A percentile compares a stretch with the other conserved stretches of the same genome.
These are phyloP conservation scores for Debaryomyces castellii DNA, from an alignment of 805 yeast species.

Conservation along the genomic window DNA sequence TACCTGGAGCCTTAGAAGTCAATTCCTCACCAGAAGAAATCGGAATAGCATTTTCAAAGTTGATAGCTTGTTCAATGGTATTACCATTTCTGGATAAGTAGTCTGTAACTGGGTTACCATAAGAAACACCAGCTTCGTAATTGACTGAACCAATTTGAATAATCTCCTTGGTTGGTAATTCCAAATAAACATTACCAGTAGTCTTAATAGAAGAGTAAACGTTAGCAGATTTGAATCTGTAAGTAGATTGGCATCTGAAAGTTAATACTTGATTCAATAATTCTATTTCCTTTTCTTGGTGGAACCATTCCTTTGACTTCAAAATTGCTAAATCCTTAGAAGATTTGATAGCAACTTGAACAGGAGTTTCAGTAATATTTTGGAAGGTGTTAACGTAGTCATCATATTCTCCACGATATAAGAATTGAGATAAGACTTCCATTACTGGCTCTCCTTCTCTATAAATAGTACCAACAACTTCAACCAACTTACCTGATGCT, in stretches of 20 bases:
- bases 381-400: constrained; percentile 94
- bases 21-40: constrained; percentile 64
- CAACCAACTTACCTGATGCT: constrained; percentile 92
- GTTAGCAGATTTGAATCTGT: constrained; percentile 72
- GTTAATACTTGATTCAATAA: constrained; percentile 78
- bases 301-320: constrained; percentile 97
- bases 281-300: constrained; percentile 67
- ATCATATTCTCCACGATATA: constrained; percentile 88
- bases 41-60: constrained; percentile 88
- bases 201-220: constrained; percentile 81
- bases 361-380: constrained; percentile 83
- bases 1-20: constrained; percentile 82
- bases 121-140: constrained; percentile 88
- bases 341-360: constrained; percentile 67
- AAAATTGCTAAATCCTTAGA: constrained; percentile 91
- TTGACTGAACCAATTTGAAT: constrained; percentile 79
- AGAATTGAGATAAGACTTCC: constrained; percentile 94
- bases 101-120: constrained; percentile 96
- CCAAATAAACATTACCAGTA: constrained; percentile 79
- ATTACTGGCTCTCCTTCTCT: constrained; percentile 78
- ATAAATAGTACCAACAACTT: constrained; percentile 85
- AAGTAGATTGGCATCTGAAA: constrained; percentile 84
- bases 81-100: constrained; percentile 89
- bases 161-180: constrained; percentile 88
- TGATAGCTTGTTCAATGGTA: constrained; percentile 90